phyloP scores from a whole-genome alignment of 495 filamentous ascomycete genomes.

The Amniculicola lignicola region DNA sequence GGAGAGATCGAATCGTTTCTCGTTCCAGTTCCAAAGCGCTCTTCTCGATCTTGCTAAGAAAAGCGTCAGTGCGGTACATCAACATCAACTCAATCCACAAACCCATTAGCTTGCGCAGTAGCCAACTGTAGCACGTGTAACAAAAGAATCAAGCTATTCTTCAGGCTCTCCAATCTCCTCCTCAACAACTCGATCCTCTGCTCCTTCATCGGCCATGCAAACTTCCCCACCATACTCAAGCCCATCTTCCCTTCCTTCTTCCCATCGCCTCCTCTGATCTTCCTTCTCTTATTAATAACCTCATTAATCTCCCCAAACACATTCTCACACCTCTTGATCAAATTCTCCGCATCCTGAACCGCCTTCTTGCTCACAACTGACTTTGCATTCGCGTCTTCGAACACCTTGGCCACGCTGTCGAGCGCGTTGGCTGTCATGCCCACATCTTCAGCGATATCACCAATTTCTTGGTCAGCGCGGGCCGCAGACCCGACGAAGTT shows the following conservation, averaged over 20 bases:
- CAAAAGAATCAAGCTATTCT: slow-evolving; percentile 21
- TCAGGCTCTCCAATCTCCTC: slow-evolving; percentile 23
- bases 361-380: slow-evolving; percentile 14
- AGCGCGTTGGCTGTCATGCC: slow-evolving; percentile 23
- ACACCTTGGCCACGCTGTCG: slow-evolving; percentile 21
- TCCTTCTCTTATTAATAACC: slow-evolving; percentile 27
- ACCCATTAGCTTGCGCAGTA: slow-evolving; percentile 22
- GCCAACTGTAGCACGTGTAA: slow-evolving; percentile 27
- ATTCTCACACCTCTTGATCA: slow-evolving; percentile 25
- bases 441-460: slow-evolving; percentile 24
- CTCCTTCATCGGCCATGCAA: slow-evolving; percentile 27
- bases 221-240: slow-evolving; percentile 17
- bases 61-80: not conserved
- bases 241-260: slow-evolving; percentile 24
- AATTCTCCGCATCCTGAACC: slow-evolving; percentile 17
- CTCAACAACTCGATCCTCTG: slow-evolving; percentile 22
- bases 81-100: not conserved
- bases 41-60: slow-evolving; percentile 12
- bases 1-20: slow-evolving; percentile 22
- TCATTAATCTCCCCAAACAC: slow-evolving; percentile 25
- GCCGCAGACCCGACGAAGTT: slow-evolving; percentile 13
- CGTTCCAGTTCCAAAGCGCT: slow-evolving; percentile 12
- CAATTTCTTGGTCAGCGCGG: slow-evolving; percentile 22
- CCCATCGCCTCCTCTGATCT: too few relatives aligned
- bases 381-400: slow-evolving; percentile 13